These are phyloP conservation scores for Erythrophleum fordii DNA, from an alignment of 306 rosid species.

Conservation along the genomic window DNA sequence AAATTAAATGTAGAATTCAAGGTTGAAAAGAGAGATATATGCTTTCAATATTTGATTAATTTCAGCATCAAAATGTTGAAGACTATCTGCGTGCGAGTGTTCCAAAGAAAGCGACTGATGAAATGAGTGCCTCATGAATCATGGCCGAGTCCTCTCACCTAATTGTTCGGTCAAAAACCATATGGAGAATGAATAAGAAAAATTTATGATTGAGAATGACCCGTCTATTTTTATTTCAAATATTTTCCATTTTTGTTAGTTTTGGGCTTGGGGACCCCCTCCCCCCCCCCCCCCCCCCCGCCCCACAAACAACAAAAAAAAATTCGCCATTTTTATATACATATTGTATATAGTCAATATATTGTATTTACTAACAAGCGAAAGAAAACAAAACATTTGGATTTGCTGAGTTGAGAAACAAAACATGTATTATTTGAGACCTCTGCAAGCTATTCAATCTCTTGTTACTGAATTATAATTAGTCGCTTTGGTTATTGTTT, in stretches of 20 bases:
- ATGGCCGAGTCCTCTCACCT: neutral
- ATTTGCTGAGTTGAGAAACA: neutral
- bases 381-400: neutral
- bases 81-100: neutral
- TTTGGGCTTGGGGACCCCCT: no score
- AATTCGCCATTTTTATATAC: no score
- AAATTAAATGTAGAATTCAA: neutral
- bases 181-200: neutral
- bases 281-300: no score
- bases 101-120: conserved; percentile 18
- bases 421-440: neutral
- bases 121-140: conserved; percentile 9
- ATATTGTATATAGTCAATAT: neutral
- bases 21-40: neutral
- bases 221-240: neutral
- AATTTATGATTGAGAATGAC: conserved; percentile 10
- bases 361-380: neutral
- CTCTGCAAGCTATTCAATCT: neutral
- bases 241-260: neutral
- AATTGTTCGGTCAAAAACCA: conserved; percentile 18
- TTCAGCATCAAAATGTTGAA: neutral
- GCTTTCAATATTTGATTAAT: neutral
- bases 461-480: neutral
- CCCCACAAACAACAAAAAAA: no score
- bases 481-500: no score